These are phyloP conservation scores for Potentilla sterilis DNA, from an alignment of 306 rosid species.

Conservation along the genomic window DNA sequence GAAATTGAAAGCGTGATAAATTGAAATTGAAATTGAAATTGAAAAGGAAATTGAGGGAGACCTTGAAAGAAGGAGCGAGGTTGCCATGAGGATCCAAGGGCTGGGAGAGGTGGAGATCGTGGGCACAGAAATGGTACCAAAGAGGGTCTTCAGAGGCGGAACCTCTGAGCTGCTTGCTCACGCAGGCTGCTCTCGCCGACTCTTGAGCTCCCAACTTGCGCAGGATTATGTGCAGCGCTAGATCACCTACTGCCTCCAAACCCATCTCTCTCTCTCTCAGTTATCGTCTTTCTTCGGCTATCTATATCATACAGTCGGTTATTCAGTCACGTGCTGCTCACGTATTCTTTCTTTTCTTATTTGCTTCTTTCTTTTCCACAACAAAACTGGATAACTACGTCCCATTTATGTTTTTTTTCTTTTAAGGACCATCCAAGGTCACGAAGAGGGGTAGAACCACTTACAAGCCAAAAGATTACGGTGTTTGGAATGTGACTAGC, in stretches of 20 bases:
- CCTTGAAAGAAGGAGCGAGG: slow-evolving; percentile 73
- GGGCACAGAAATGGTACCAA: slow-evolving; percentile 59
- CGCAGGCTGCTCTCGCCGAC: slow-evolving; percentile 52
- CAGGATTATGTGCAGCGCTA: slow-evolving; percentile 48
- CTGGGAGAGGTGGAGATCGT: slow-evolving; percentile 47
- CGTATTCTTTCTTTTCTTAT: not conserved
- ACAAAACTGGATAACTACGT: too few species aligned
- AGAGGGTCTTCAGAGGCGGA: slow-evolving; percentile 64
- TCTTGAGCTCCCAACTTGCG: slow-evolving; percentile 55
- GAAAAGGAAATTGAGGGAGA: not conserved
- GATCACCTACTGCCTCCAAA: slow-evolving; percentile 68
- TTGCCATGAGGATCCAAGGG: slow-evolving; percentile 63
- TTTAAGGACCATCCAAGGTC: too few species aligned
- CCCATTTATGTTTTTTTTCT: too few species aligned
- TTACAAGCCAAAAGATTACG: too few species aligned
- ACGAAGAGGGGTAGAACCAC: too few species aligned
- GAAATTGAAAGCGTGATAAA: not conserved
- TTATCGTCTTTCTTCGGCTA: not conserved
- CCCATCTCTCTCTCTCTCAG: slow-evolving; percentile 27
- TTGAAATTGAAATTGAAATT: not conserved
- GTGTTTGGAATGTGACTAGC: not conserved
- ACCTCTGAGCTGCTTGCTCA: slow-evolving; percentile 45
- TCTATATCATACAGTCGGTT: not conserved
- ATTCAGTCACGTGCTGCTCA: not conserved
- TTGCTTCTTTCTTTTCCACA: too few species aligned